Conservation (phyloP, 306 rosid species). For the Hippophae tibetana region DNA sequence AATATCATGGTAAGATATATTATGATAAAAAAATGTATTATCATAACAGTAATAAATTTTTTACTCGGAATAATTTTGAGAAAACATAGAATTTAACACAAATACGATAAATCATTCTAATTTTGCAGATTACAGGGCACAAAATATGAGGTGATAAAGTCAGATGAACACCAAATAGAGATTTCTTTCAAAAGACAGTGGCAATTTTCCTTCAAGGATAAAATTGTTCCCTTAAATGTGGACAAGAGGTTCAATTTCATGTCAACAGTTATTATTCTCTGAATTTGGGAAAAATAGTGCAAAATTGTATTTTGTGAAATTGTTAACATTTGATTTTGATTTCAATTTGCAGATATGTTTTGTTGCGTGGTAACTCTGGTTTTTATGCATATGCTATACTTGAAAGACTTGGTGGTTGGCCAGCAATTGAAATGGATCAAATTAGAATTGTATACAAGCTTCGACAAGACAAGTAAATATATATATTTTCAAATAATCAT, state of each 20-base stretch:
- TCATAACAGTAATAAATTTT: too few species aligned
- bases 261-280: neutral
- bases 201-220: slow-evolving; percentile 17
- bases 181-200: slow-evolving; percentile 55
- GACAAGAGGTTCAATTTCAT: slow-evolving; percentile 51
- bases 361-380: slow-evolving; percentile 49
- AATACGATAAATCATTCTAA: too few species aligned
- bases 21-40: too few species aligned
- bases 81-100: too few species aligned
- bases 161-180: slow-evolving; percentile 34
- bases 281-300: neutral
- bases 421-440: slow-evolving; percentile 34
- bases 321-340: neutral
- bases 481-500: neutral
- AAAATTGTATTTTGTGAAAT: too few species aligned
- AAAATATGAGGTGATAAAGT: slow-evolving; percentile 18
- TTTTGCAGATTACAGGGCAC: slow-evolving; percentile 38
- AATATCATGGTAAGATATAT: too few species aligned
- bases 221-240: slow-evolving; percentile 37
- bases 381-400: slow-evolving; percentile 53
- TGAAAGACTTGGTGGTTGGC: slow-evolving; percentile 45
- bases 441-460: slow-evolving; percentile 53
- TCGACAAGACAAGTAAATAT: slow-evolving; percentile 28
- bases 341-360: slow-evolving; percentile 39
- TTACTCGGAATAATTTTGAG: too few species aligned